phyloP scores from a whole-genome alignment of 169 alveolate genomes.

The Cryptosporidium meleagridis region DNA sequence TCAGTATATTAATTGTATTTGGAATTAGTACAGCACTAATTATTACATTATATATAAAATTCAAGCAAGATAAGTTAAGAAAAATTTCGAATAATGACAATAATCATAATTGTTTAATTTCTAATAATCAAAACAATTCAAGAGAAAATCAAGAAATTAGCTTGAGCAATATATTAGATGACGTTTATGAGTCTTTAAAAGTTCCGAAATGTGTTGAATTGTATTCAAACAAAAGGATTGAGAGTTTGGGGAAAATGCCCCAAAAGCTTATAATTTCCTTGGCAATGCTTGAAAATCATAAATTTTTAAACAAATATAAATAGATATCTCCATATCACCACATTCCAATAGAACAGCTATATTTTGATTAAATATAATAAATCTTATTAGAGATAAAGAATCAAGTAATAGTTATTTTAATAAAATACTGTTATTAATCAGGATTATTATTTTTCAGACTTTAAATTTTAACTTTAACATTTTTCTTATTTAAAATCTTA shows the following conservation, averaged over 20 bases:
- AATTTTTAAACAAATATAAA: not conserved
- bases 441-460: not conserved
- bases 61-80: not conserved
- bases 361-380: too few relatives aligned
- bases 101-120: not conserved
- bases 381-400: not conserved
- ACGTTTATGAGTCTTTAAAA: slow-evolving; percentile 56
- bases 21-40: slow-evolving; percentile 7
- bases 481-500: too few relatives aligned
- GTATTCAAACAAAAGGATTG: not conserved
- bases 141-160: not conserved
- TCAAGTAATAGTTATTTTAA: not conserved
- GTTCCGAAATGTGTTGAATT: slow-evolving; percentile 57
- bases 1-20: not conserved
- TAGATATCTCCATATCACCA: not conserved
- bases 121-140: not conserved
- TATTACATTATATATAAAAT: slow-evolving; percentile 18
- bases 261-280: slow-evolving; percentile 37
- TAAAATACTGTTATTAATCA: too few relatives aligned
- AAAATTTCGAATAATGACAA: not conserved
- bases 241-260: slow-evolving; percentile 57
- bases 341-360: not conserved
- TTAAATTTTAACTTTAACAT: not conserved
- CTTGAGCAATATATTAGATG: slow-evolving; percentile 50
- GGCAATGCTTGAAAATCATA: slow-evolving; percentile 11